These are phyloP conservation scores for Nothopassalora personata DNA, from an alignment of 2,329 filamentous ascomycete species.

Conservation along the genomic window DNA sequence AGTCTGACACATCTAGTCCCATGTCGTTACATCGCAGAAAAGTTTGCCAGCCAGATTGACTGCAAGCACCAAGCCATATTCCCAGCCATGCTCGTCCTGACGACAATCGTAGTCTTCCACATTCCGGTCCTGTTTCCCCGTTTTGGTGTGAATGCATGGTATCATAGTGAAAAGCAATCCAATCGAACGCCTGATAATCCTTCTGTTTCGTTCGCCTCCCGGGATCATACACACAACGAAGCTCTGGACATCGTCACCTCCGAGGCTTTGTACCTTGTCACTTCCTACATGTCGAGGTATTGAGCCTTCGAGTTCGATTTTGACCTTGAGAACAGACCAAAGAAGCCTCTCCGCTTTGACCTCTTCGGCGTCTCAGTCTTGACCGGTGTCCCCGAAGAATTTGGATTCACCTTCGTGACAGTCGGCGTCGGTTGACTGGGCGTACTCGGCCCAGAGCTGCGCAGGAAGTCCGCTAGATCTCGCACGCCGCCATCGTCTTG, in stretches of 20 bases:
- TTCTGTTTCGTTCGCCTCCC: not conserved
- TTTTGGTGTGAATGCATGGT: not conserved
- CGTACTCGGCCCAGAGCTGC: constrained; percentile 10
- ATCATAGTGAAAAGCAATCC: not conserved
- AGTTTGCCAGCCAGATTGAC: not conserved
- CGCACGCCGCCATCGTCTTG: constrained; percentile 8
- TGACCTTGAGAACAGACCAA: not conserved
- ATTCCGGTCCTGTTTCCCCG: not conserved
- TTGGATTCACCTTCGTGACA: not conserved
- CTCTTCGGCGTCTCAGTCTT: not conserved
- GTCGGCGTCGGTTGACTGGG: not conserved
- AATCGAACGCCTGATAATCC: not conserved
- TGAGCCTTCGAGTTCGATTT: not conserved
- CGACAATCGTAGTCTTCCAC: not conserved
- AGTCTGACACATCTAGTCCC: not conserved
- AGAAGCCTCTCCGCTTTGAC: not conserved
- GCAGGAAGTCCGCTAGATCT: constrained; percentile 19
- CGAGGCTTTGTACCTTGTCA: not conserved
- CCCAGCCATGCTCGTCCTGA: not conserved
- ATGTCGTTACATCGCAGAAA: not conserved
- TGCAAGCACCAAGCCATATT: not conserved
- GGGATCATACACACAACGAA: not conserved
- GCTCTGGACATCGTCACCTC: not conserved
- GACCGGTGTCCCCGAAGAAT: not conserved
- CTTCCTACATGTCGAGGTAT: not conserved